Evolutionary conservation across 2,329 filamentous ascomycete genomes (phyloP).

Genomic region (Botryotinia calthae): DNA sequence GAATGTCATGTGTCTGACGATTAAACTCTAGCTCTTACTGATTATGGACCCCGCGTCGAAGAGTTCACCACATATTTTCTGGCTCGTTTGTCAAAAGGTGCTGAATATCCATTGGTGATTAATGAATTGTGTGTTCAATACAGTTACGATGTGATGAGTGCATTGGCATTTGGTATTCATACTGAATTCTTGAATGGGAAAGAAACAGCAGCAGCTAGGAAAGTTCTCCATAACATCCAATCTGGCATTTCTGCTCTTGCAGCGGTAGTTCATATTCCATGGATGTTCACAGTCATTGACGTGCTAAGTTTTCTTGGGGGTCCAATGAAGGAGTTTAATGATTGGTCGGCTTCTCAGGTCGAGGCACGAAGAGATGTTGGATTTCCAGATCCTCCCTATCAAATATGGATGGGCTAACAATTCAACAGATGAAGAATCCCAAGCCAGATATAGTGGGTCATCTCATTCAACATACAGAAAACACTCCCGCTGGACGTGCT

Average conservation of each 20-base stretch:
- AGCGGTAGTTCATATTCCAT: slow-evolving; percentile 1
- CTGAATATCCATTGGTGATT: slow-evolving; percentile 24
- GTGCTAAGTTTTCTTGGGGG: slow-evolving; percentile 22
- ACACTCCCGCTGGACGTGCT: slow-evolving; percentile 15
- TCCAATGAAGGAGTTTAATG: slow-evolving; percentile 22
- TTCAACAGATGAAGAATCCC: slow-evolving; percentile 17
- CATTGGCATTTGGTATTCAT: slow-evolving; percentile 28
- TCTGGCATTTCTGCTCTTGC: neutral
- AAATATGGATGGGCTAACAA: neutral
- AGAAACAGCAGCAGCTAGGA: neutral
- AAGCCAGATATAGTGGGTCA: slow-evolving; percentile 26
- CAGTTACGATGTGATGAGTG: slow-evolving; percentile 34
- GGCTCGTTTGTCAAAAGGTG: neutral
- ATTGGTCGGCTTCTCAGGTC: slow-evolving; percentile 22
- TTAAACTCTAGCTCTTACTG: neutral
- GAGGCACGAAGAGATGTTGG: slow-evolving; percentile 23
- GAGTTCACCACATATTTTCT: neutral
- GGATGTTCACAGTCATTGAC: neutral
- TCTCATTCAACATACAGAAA: slow-evolving; percentile 23
- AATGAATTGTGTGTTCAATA: slow-evolving; percentile 31
- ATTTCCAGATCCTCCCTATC: no score
- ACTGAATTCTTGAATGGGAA: neutral
- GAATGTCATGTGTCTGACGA: neutral
- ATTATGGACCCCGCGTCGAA: slow-evolving; percentile 1
- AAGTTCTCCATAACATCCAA: neutral